phyloP scores from a whole-genome alignment of 2,329 filamentous ascomycete species.

The Colletotrichum phormii region DNA sequence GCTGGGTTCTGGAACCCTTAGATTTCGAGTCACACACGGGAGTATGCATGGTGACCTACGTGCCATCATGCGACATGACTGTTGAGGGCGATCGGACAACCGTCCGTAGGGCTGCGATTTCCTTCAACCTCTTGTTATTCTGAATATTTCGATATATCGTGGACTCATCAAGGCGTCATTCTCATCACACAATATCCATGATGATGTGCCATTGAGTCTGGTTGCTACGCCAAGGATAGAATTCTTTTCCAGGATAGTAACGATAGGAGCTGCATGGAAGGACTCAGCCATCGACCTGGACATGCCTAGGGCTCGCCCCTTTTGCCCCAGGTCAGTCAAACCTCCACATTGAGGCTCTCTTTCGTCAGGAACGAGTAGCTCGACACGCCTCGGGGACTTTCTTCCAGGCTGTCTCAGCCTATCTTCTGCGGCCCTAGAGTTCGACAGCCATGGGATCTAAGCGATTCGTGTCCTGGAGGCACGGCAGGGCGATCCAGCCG shows the following conservation, averaged over 20 bases:
- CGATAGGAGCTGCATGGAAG: not conserved
- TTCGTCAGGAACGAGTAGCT: not conserved
- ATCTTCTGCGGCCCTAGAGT: slow-evolving; percentile 9
- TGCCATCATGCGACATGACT: slow-evolving; percentile 33
- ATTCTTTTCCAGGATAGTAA: not conserved
- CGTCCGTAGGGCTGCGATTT: not conserved
- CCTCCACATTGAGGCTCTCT: not conserved
- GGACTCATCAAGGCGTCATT: not conserved
- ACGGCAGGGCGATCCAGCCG: not conserved
- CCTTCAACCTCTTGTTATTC: no score
- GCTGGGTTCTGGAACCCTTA: not conserved
- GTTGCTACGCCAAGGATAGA: not conserved
- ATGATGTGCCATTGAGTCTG: not conserved
- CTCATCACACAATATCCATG: not conserved
- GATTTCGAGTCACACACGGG: slow-evolving; percentile 2
- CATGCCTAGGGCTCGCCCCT: not conserved
- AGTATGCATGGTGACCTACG: slow-evolving; percentile 29
- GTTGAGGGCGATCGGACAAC: slow-evolving; percentile 24
- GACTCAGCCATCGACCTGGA: not conserved
- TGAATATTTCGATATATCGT: not conserved
- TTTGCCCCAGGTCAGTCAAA: slow-evolving; percentile 14
- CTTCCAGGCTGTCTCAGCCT: not conserved
- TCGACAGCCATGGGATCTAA: slow-evolving; percentile 19
- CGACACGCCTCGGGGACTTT: not conserved
- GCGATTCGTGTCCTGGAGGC: slow-evolving; percentile 11